Conservation (phyloP, 192 early-diverging fungal genomes). For the Coemansia sp. region DNA sequence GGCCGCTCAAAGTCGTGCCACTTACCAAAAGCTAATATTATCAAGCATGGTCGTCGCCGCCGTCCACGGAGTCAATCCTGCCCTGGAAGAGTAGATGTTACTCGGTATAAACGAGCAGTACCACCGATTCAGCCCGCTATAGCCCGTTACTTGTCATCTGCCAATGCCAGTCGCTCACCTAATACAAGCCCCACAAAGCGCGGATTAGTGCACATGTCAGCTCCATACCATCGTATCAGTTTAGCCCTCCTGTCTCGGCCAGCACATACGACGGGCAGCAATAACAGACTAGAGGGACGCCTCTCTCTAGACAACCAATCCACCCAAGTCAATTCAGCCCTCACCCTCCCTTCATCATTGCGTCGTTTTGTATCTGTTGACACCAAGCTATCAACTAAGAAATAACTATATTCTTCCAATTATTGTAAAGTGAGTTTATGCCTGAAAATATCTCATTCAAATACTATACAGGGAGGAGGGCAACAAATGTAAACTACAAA, state of each 20-base stretch:
- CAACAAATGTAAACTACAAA: too few species aligned
- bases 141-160: conserved; percentile 25
- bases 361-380: background rate
- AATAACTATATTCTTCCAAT: background rate
- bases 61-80: conserved; percentile 25
- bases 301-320: background rate
- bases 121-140: conserved; percentile 26
- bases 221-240: conserved; percentile 31
- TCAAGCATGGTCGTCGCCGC: background rate
- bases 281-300: background rate
- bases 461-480: too few species aligned
- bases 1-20: conserved; percentile 1
- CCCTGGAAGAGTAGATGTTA: conserved; percentile 5
- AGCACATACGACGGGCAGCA: background rate
- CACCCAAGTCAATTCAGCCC: too few species aligned
- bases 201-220: conserved; percentile 1
- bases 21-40: background rate
- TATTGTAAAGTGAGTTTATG: too few species aligned
- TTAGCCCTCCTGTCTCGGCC: conserved; percentile 21
- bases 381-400: background rate
- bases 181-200: background rate
- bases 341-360: background rate
- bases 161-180: conserved; percentile 9
- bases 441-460: too few species aligned
- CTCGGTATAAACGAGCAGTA: conserved; percentile 1